Evolutionary conservation across 1,284 basidiomycete genomes (phyloP).

Genomic region (Ganoderma lucidum): DNA sequence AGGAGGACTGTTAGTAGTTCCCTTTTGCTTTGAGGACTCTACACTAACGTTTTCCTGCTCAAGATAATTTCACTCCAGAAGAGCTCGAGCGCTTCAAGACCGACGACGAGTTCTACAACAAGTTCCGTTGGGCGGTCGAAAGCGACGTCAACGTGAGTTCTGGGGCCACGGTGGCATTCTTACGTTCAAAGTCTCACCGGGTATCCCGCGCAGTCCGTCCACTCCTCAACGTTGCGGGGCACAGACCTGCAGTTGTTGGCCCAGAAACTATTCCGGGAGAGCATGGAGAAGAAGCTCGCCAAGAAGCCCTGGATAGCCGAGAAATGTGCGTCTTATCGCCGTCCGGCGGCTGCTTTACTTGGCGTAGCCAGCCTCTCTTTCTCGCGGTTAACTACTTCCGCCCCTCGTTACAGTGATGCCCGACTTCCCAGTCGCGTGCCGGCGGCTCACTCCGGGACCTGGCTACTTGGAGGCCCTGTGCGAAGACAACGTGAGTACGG

Average conservation of each 20-base stretch:
- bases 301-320: conserved; percentile 69
- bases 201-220: conserved; percentile 47
- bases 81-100: conserved; percentile 56
- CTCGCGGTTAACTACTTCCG: neutral
- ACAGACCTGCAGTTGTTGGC: conserved; percentile 52
- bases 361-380: neutral
- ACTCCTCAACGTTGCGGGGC: conserved; percentile 54
- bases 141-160: conserved; percentile 57
- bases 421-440: conserved; percentile 63
- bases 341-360: neutral
- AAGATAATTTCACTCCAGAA: conserved; percentile 60
- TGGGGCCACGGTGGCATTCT: too few species aligned
- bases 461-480: conserved; percentile 72
- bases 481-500: conserved; percentile 58
- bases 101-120: conserved; percentile 56
- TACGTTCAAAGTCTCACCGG: neutral
- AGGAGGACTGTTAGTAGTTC: conserved; percentile 52
- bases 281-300: conserved; percentile 59
- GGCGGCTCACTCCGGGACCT: conserved; percentile 69
- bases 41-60: neutral
- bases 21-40: neutral
- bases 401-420: conserved; percentile 55
- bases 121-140: conserved; percentile 60
- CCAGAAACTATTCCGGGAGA: conserved; percentile 49
- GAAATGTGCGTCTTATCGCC: conserved; percentile 47